Base-by-base conservation (phyloP, 192 early-diverging fungal genomes). In the Podila epicladia region DNA sequence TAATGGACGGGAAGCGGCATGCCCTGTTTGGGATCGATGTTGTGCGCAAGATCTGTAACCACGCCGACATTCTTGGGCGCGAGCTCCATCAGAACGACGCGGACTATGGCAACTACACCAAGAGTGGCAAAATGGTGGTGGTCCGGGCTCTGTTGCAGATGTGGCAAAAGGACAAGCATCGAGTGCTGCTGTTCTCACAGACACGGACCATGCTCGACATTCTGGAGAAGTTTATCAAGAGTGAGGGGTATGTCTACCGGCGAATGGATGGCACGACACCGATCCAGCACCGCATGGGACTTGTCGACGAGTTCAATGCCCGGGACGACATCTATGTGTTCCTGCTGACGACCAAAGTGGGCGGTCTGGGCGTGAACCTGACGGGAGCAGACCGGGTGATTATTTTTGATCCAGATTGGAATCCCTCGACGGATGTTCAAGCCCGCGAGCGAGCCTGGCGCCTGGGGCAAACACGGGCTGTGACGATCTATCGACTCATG, bases 351-450 rank as follows among this genome's bases (percentile, higher is more conserved):
- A 99, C 98, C 58, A 95, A 96, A 69, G 97, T 98, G 1, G 98
- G 98, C 22, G 98, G 98, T 2, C 84, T 99, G 11, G 98, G 98
- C 4, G 90, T 98, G 55, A 98, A 99, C 73, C 84, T 99, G 63
- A 98, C 95, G 0, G 96, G 96, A 0, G 98, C 98, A 0, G 90
- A 98, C 74, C 91, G 98, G 0, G 92, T 98, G 8, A 93, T 99
- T 26, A 91, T 99, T 28, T 99, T 89, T 82, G 97, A 98, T 86
- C 98, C 98, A 4, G 98, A 99, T 73, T 99, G 98, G 98, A 99
- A 99, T 72, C 97, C 97, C 3, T 96, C 95, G 20, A 97, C 94
- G 38, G 98, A 99, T 82, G 87, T 94, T 28, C 98, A 99, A 69
- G 97, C 98, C 1, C 85, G 97, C 58, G 97, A 99, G 85, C 89